Conservation (phyloP, 2,329 filamentous ascomycete genomes). For the Orbilia oligospora region DNA sequence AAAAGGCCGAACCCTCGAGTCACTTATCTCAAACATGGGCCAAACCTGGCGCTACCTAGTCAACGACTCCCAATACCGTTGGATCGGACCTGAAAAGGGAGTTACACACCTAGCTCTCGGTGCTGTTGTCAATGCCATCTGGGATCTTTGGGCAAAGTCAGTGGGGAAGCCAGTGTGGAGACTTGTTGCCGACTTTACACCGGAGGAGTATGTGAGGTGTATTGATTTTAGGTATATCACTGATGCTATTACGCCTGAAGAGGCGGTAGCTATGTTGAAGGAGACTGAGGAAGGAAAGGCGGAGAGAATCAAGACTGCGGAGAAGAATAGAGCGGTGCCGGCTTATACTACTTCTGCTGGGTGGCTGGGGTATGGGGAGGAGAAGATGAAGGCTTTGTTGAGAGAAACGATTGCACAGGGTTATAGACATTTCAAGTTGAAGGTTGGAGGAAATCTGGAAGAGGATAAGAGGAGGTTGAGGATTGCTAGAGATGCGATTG, state of each 20-base stretch:
- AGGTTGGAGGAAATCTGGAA: slow-evolving; percentile 82
- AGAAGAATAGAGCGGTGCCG: slow-evolving; percentile 81
- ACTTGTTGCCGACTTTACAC: slow-evolving; percentile 89
- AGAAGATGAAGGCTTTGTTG: slow-evolving; percentile 84
- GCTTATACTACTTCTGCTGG: slow-evolving; percentile 92
- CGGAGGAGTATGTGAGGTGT: slow-evolving; percentile 86
- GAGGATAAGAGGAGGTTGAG: slow-evolving; percentile 78
- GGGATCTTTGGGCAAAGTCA: slow-evolving; percentile 94
- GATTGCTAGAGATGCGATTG: slow-evolving; percentile 82
- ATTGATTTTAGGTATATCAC: slow-evolving; percentile 97
- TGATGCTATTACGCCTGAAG: slow-evolving; percentile 88
- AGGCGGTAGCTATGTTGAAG: slow-evolving; percentile 80
- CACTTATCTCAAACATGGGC: slow-evolving; percentile 85
- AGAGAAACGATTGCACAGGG: slow-evolving; percentile 81
- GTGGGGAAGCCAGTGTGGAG: slow-evolving; percentile 90
- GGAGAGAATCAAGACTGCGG: slow-evolving; percentile 79
- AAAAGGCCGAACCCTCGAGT: slow-evolving; percentile 80
- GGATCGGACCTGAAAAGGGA: slow-evolving; percentile 95
- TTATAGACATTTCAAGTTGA: slow-evolving; percentile 90
- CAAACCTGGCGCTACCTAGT: slow-evolving; percentile 93
- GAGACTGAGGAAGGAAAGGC: slow-evolving; percentile 78
- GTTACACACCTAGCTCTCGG: slow-evolving; percentile 93
- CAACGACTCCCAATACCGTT: slow-evolving; percentile 88
- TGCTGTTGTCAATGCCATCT: slow-evolving; percentile 89
- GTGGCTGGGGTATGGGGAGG: slow-evolving; percentile 91